A percentile compares a stretch with the other conserved stretches of the same genome.
Evolutionary conservation across 2,329 filamentous ascomycete species (phyloP).

Genomic region (Trichoderma hamatum): DNA sequence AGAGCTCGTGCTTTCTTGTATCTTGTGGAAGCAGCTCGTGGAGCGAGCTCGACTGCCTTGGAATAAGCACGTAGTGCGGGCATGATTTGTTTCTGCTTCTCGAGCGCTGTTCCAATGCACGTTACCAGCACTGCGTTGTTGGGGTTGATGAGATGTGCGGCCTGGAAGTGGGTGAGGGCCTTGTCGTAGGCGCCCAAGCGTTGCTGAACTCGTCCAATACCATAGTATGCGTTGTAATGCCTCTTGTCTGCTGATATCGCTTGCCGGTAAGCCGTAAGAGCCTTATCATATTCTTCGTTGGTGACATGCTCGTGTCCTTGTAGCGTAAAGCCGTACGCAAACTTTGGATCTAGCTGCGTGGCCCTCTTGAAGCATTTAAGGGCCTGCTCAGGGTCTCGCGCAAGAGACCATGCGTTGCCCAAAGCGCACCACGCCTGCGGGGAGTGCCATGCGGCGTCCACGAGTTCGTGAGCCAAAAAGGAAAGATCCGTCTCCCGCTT

Average conservation of each 20-base stretch:
- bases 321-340: conserved; percentile 93
- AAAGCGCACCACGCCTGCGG: conserved; percentile 96
- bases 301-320: conserved; percentile 95
- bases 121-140: conserved; percentile 91
- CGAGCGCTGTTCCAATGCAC: conserved; percentile 86
- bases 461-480: conserved; percentile 86
- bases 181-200: conserved; percentile 89
- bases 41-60: conserved; percentile 80
- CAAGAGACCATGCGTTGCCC: conserved; percentile 91
- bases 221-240: conserved; percentile 99
- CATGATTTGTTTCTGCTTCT: conserved; percentile 82
- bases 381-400: conserved; percentile 91
- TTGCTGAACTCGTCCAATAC: conserved; percentile 79
- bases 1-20: conserved; percentile 92
- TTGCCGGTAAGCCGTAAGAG: conserved; percentile 80
- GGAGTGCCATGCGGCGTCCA: conserved; percentile 84
- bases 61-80: conserved; percentile 80
- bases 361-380: conserved; percentile 93
- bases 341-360: conserved; percentile 84
- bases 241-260: conserved; percentile 84
- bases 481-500: conserved; percentile 91
- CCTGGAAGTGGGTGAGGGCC: conserved; percentile 87
- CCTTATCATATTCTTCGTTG: conserved; percentile 97
- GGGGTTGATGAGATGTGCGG: conserved; percentile 86
- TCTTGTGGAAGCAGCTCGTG: conserved; percentile 77